Evolutionary conservation across 164 flowering plant genomes (phyloP).

Genomic region (Chloranthus sessilifolius): DNA sequence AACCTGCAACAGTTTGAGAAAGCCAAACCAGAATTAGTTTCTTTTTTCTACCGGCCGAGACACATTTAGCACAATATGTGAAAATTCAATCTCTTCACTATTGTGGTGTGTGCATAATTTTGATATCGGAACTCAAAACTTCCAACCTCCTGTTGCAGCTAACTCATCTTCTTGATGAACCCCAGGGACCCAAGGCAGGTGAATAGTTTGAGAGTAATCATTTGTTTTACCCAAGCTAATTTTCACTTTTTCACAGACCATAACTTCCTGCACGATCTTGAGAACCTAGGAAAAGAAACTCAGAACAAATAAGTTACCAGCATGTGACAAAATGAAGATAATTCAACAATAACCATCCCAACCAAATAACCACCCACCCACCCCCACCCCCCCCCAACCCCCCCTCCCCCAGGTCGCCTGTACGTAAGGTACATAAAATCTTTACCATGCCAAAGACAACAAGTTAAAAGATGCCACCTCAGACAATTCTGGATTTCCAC

Average conservation of each 20-base stretch:
- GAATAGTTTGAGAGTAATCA: conserved; percentile 29
- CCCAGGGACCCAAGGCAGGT: conserved; percentile 85
- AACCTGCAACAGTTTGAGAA: conserved; percentile 40
- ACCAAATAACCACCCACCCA: too few relatives aligned
- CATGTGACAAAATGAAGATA: too few relatives aligned
- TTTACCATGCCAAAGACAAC: too few relatives aligned
- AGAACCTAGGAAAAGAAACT: conserved; percentile 41
- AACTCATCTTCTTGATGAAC: conserved; percentile 74
- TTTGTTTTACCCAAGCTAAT: conserved; percentile 27
- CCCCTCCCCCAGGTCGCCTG: too few relatives aligned
- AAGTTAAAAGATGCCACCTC: conserved; percentile 43
- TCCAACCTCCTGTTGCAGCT: conserved; percentile 72
- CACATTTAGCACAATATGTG: too few relatives aligned
- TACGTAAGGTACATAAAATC: too few relatives aligned
- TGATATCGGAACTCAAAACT: conserved; percentile 5
- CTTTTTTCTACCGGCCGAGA: too few relatives aligned
- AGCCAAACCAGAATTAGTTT: too few relatives aligned
- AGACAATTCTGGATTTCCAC: conserved; percentile 31
- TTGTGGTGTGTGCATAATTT: not conserved
- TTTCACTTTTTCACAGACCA: conserved; percentile 65
- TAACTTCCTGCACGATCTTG: conserved; percentile 72
- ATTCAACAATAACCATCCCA: too few relatives aligned
- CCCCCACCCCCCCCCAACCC: too few relatives aligned
- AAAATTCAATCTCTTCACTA: too few relatives aligned
- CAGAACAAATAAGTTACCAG: conserved; percentile 1